Percentiles rank a stretch among this genome's conserved stretches.
Conservation (phyloP, 2,329 filamentous ascomycete genomes). For the Myrmaecium sp. region DNA sequence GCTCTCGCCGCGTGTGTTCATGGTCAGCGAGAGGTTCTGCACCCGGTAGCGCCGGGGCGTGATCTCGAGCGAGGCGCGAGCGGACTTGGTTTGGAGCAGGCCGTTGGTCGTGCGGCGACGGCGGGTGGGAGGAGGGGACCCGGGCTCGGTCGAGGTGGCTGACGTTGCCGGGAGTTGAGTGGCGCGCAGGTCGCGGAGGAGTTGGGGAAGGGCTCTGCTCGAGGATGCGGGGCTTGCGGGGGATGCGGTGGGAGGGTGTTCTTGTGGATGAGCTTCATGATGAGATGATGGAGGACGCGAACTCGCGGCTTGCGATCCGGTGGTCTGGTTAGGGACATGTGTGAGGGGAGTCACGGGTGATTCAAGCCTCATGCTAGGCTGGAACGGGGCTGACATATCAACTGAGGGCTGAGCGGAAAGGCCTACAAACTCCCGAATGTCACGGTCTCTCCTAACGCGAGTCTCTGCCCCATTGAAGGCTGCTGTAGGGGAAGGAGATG, state of each 20-base stretch:
- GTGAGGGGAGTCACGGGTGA: background rate
- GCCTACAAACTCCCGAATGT: constrained; percentile 15
- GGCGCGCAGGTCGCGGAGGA: background rate
- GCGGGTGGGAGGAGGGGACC: constrained; percentile 7
- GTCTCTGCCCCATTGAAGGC: constrained; percentile 8
- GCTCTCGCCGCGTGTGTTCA: too few relatives aligned
- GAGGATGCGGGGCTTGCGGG: background rate
- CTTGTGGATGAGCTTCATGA: too few relatives aligned
- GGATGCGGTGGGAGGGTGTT: background rate
- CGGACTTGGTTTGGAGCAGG: constrained; percentile 16
- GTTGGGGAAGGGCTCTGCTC: background rate
- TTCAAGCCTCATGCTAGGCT: background rate
- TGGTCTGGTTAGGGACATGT: background rate
- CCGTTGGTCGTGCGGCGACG: constrained; percentile 9
- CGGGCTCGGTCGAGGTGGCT: constrained; percentile 6
- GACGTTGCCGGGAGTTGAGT: constrained; percentile 10
- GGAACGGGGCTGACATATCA: constrained; percentile 8
- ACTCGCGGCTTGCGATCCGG: too few relatives aligned
- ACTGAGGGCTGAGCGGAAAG: constrained; percentile 3
- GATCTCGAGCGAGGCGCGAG: constrained; percentile 21
- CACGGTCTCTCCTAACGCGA: constrained; percentile 11
- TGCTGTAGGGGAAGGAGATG: constrained; percentile 2
- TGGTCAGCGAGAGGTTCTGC: constrained; percentile 9
- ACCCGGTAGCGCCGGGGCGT: constrained; percentile 12
- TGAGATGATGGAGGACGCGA: background rate